phyloP scores from a whole-genome alignment of 225 moss, liverwort and hornwort genomes.

The Sphagnum contortum region DNA sequence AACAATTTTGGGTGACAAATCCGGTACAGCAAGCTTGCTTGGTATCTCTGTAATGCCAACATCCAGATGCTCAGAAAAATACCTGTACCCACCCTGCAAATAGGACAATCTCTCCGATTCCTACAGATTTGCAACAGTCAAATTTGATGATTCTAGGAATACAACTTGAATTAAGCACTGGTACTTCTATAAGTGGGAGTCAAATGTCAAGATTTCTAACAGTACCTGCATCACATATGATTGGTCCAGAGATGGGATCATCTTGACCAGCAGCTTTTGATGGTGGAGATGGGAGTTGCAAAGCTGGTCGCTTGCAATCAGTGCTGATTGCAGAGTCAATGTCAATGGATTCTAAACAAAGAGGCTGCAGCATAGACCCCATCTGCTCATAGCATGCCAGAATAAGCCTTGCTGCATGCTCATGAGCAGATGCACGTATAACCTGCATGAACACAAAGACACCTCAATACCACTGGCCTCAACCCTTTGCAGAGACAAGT shows the following conservation, averaged over 20 bases:
- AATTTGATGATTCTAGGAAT: too few species aligned
- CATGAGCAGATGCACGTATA: constrained; percentile 88
- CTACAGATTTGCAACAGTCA: too few species aligned
- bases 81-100: too few species aligned
- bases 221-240: constrained; percentile 11
- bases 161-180: too few species aligned
- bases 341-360: constrained; percentile 52
- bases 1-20: constrained; percentile 44
- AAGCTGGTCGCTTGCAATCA: constrained; percentile 35
- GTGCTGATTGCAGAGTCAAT: constrained; percentile 9
- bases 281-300: constrained; percentile 51
- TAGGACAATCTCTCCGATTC: too few species aligned
- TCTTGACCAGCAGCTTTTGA: constrained; percentile 15
- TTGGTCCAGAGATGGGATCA: constrained; percentile 14
- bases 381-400: constrained; percentile 82
- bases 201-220: constrained; percentile 9
- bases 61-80: neutral
- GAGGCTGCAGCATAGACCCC: constrained; percentile 67
- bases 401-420: constrained; percentile 91
- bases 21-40: constrained; percentile 29
- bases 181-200: too few species aligned
- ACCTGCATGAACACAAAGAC: constrained; percentile 33
- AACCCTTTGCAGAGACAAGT: neutral
- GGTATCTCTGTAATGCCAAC: constrained; percentile 11
- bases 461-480: neutral